Percentiles rank a stretch among this genome's conserved stretches.
These are phyloP conservation scores for Tothia fuscella DNA, from an alignment of 2,329 filamentous ascomycete species.

Conservation along the genomic window DNA sequence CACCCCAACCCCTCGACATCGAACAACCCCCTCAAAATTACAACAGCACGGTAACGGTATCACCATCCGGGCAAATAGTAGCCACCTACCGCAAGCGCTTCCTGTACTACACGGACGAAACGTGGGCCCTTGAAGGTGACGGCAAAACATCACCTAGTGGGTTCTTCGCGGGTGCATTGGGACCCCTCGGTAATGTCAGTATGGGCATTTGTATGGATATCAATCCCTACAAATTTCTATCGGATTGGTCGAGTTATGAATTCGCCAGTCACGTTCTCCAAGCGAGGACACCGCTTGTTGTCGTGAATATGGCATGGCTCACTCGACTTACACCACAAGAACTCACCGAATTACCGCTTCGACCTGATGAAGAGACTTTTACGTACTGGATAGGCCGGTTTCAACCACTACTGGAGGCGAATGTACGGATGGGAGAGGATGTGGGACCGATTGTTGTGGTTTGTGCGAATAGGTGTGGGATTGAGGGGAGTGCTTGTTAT, in stretches of 20 bases:
- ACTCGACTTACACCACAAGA: conserved; percentile 43
- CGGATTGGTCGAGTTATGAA: conserved; percentile 47
- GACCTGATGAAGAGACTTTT: conserved; percentile 61
- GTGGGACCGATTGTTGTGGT: conserved; percentile 54
- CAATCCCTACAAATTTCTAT: conserved; percentile 50
- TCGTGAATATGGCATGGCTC: conserved; percentile 70
- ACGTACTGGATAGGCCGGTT: conserved; percentile 65
- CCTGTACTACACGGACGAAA: conserved; percentile 55
- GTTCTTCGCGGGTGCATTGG: conserved; percentile 28
- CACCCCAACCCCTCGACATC: neutral
- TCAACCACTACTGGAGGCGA: conserved; percentile 40
- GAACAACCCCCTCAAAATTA: conserved; percentile 29
- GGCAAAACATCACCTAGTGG: conserved; percentile 10
- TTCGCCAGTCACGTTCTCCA: conserved; percentile 46
- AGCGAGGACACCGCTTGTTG: conserved; percentile 46
- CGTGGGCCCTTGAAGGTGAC: conserved; percentile 45
- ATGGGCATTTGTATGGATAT: conserved; percentile 46
- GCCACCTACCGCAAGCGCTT: conserved; percentile 52
- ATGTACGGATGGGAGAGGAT: conserved; percentile 8
- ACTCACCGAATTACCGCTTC: conserved; percentile 32
- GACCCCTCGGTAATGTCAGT: conserved; percentile 24
- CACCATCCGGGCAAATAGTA: conserved; percentile 41
- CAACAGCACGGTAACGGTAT: conserved; percentile 48
- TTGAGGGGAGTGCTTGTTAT: conserved; percentile 54
- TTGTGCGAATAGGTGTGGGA: conserved; percentile 58